Conservation (phyloP, 148 eudicot genomes). For the Rheum nobile region DNA sequence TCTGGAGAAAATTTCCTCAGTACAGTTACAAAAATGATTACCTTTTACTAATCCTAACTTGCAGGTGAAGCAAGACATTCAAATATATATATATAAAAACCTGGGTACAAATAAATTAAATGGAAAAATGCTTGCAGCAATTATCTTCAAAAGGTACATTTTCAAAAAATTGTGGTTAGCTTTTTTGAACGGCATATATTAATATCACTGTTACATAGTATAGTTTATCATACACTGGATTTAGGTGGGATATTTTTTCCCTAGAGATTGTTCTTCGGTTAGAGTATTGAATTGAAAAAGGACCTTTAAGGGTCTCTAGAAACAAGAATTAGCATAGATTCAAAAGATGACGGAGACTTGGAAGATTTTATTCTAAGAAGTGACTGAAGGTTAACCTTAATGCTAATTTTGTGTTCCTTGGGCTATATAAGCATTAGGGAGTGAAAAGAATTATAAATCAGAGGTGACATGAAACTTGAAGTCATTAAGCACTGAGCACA, state of each 20-base stretch:
- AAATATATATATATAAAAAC: neutral
- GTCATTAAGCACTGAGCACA: neutral
- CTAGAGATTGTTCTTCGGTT: neutral
- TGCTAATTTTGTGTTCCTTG: neutral
- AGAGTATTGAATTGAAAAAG: neutral
- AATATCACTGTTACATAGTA: neutral
- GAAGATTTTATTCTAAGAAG: neutral
- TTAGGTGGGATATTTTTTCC: neutral
- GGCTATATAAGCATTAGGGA: neutral
- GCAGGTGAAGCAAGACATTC: neutral
- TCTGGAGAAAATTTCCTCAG: neutral
- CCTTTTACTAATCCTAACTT: neutral
- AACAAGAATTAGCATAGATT: neutral
- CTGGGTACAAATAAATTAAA: neutral
- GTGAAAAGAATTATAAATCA: neutral
- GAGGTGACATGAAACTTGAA: neutral
- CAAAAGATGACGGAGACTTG: neutral
- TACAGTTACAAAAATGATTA: neutral
- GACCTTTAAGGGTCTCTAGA: neutral
- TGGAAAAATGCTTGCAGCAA: neutral
- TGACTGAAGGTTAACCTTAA: neutral
- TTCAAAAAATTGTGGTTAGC: neutral
- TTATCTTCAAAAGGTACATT: neutral
- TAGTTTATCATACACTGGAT: neutral
- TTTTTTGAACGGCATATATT: neutral